These are phyloP conservation scores for Saccharomyces hybrid DNA, from an alignment of 1,139 yeast genomes.

Conservation along the genomic window DNA sequence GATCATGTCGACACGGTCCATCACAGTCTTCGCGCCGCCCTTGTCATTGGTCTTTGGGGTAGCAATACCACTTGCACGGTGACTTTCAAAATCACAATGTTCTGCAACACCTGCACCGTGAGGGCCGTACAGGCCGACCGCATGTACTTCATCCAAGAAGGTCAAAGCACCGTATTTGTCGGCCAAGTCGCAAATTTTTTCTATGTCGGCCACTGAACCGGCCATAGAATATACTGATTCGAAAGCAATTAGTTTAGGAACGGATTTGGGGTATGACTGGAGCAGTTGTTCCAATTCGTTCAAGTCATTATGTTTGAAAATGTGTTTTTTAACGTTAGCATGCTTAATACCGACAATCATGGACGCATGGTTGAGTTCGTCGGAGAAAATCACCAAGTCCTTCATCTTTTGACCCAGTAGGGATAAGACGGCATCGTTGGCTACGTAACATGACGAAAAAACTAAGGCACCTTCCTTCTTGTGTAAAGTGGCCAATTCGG, in stretches of 20 bases:
- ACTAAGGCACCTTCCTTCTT: slow-evolving; percentile 93
- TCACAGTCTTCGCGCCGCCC: slow-evolving; percentile 43
- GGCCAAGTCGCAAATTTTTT: slow-evolving; percentile 87
- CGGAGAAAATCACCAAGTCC: slow-evolving; percentile 85
- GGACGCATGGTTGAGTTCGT: slow-evolving; percentile 90
- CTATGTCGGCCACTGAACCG: slow-evolving; percentile 93
- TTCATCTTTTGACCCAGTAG: slow-evolving; percentile 85
- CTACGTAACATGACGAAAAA: slow-evolving; percentile 91
- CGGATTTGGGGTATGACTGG: slow-evolving; percentile 68
- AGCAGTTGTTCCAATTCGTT: slow-evolving; percentile 71
- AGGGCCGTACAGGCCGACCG: slow-evolving; percentile 98
- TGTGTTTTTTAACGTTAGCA: slow-evolving; percentile 79
- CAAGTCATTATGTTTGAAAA: slow-evolving; percentile 87
- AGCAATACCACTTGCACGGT: slow-evolving; percentile 57
- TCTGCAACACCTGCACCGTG: slow-evolving; percentile 99
- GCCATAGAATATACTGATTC: slow-evolving; percentile 98
- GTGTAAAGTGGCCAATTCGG: slow-evolving; percentile 82
- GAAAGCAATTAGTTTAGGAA: slow-evolving; percentile 92
- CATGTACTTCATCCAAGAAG: slow-evolving; percentile 95
- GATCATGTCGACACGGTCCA: slow-evolving; percentile 89
- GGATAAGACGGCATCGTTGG: slow-evolving; percentile 93
- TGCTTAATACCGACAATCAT: slow-evolving; percentile 95
- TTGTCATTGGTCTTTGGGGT: slow-evolving; percentile 32
- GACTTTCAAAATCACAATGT: slow-evolving; percentile 81
- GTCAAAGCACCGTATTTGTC: slow-evolving; percentile 96